Base-by-base conservation (phyloP, 768 basidiomycete species). In the Lentinula sp. region DNA sequence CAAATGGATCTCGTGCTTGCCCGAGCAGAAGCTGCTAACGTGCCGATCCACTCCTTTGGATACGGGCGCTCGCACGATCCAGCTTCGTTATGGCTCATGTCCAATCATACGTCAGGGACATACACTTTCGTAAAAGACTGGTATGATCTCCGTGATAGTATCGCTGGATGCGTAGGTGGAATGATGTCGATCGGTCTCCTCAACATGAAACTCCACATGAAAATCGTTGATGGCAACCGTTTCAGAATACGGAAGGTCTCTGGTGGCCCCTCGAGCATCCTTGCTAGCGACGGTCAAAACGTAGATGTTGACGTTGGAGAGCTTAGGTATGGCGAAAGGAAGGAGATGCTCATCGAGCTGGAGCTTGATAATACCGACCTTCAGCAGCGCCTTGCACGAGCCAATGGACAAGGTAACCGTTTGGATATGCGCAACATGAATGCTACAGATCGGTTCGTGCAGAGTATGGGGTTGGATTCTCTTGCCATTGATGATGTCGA, bases 1-100 rank as follows among this genome's bases (percentile, higher is more conserved):
- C 95, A 98, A 73, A 98, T 99, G 94, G 97, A 99, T 71, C 83
- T 99, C 15, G 95, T 98, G 15, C 89, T 98, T 51, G 95, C 96
- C 48, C 89, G 97, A 41, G 91, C 95, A 1, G 97, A 99, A 69
- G 96, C 97, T 12, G 97, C 93, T 35, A 94, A 94, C 71, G 86
- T 97, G 28, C 95, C 97, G 4, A 97, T 99, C 59, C 96, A 99
- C 72, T 91, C 95, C 3, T 90, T 99, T 65, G 97, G 97, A 56
- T 99, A 96, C 68, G 96, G 95, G 32, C 91, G 93, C 62, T 91
- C 93, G 15, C 97, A 98, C 70, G 97, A 98, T 72, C 97, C 97
- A 16, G 93, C 93, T 13, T 96, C 95, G 6, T 83, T 99, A 37
- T 98, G 97, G 97, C 86, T 98, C 50, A 95, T 99, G 83, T 98